Percentiles rank a stretch among this genome's conserved stretches.
These are phyloP conservation scores for Taphrina sp. DNA, from an alignment of 1,139 yeast genomes.

Conservation along the genomic window DNA sequence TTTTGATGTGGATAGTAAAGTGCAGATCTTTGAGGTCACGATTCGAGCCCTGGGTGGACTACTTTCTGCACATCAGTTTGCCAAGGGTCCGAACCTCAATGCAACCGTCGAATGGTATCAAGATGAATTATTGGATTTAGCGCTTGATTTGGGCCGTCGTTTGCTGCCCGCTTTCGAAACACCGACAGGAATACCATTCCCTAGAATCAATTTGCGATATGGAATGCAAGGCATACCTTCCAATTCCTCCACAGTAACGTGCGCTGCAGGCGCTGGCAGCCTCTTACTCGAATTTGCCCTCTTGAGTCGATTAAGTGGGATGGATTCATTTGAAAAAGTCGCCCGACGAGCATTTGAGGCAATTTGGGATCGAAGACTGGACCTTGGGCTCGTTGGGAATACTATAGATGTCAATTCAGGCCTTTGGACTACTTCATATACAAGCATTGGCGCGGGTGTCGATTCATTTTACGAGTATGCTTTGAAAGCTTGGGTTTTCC, in stretches of 20 bases:
- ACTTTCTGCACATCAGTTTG: constrained; percentile 78
- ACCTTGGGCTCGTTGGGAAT: constrained; percentile 71
- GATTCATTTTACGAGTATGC: constrained; percentile 93
- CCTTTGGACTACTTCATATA: constrained; percentile 58
- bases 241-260: constrained; percentile 64
- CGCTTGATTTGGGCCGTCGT: constrained; percentile 64
- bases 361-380: constrained; percentile 67
- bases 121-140: constrained; percentile 59
- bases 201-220: constrained; percentile 46
- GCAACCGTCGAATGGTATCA: constrained; percentile 66
- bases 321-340: constrained; percentile 63
- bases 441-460: constrained; percentile 90
- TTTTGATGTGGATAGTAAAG: constrained; percentile 68
- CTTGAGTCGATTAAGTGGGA: constrained; percentile 76
- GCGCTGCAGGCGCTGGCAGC: constrained; percentile 89
- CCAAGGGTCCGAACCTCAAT: constrained; percentile 57
- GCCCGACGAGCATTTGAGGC: constrained; percentile 65
- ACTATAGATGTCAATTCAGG: constrained; percentile 63
- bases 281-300: constrained; percentile 86
- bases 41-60: constrained; percentile 92
- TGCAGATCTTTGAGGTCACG: constrained; percentile 87
- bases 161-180: constrained; percentile 43
- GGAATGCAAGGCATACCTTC: constrained; percentile 68
- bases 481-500: constrained; percentile 68
- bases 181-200: constrained; percentile 40